Evolutionary conservation across 2,329 filamentous ascomycete genomes (phyloP).

Genomic region (Endothia cerciana): DNA sequence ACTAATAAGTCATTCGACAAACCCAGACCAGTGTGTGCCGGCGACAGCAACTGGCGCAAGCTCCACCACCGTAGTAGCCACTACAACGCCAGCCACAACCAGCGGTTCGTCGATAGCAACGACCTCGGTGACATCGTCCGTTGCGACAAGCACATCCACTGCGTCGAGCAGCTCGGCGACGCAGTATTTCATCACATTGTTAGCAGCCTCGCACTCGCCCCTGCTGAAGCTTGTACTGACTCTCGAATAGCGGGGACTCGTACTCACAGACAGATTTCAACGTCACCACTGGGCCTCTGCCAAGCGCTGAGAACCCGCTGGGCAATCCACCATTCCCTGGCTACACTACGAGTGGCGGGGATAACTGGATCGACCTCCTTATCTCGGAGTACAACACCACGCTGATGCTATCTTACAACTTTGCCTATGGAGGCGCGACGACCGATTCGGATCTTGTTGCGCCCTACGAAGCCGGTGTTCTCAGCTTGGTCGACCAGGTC

Average conservation of each 20-base stretch:
- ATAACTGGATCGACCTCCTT: constrained; percentile 54
- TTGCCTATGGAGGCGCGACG: constrained; percentile 55
- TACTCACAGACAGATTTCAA: constrained; percentile 65
- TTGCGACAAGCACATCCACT: constrained; percentile 11
- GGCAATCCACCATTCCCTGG: constrained; percentile 62
- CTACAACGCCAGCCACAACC: not conserved
- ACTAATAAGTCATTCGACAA: no score
- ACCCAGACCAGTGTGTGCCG: constrained; percentile 18
- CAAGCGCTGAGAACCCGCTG: constrained; percentile 58
- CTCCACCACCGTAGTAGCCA: not conserved
- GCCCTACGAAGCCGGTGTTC: constrained; percentile 51
- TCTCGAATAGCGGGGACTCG: constrained; percentile 54
- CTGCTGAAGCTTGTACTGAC: not conserved
- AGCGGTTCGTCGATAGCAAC: constrained; percentile 6
- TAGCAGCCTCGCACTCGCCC: constrained; percentile 12
- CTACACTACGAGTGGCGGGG: constrained; percentile 50
- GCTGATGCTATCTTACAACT: constrained; percentile 51
- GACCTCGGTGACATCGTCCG: constrained; percentile 9
- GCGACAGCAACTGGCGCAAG: constrained; percentile 10
- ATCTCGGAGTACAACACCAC: constrained; percentile 47
- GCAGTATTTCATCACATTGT: constrained; percentile 49
- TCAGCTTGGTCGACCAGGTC: constrained; percentile 58
- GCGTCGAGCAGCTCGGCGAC: constrained; percentile 12
- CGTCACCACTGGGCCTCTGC: constrained; percentile 47
- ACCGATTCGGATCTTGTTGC: constrained; percentile 52